Conservation (phyloP, 106 monocot species). For the Phalaenopsis aphrodite region DNA sequence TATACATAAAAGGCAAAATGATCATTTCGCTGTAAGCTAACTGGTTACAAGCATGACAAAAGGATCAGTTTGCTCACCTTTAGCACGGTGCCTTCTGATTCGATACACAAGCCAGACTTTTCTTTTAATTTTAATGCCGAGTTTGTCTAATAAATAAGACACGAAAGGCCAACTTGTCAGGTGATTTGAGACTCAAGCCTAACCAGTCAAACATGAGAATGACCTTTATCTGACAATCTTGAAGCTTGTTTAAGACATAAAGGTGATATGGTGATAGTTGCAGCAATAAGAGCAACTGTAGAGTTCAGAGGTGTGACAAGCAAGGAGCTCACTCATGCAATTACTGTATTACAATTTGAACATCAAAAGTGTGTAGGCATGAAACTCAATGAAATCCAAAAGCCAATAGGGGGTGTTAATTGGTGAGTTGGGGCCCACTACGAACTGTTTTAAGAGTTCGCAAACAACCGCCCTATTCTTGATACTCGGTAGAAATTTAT, state of each 20-base stretch:
- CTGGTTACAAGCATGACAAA: conserved; percentile 82
- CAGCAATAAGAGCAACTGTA: conserved; percentile 89
- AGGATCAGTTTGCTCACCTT: conserved; percentile 77
- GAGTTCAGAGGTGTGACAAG: conserved; percentile 82
- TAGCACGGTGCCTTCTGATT: conserved; percentile 91
- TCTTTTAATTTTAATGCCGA: background rate
- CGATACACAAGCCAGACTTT: conserved; percentile 82
- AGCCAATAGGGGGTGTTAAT: no score
- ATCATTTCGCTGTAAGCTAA: conserved; percentile 88
- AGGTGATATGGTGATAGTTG: conserved; percentile 95
- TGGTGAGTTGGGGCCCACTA: no score
- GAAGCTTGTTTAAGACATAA: conserved; percentile 86
- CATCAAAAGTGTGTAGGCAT: no score
- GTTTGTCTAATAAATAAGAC: background rate
- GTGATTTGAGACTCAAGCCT: conserved; percentile 63
- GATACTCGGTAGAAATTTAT: no score
- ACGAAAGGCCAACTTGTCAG: conserved; percentile 18
- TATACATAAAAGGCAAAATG: conserved; percentile 86
- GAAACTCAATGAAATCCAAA: no score
- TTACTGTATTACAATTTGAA: conserved; percentile 72
- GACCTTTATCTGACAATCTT: conserved; percentile 82
- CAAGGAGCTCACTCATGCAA: conserved; percentile 81
- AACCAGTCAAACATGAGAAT: conserved; percentile 67
- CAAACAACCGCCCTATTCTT: no score
- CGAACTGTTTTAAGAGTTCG: no score